Conservation (phyloP, 2,329 filamentous ascomycete genomes). For the Nemania diffusa region DNA sequence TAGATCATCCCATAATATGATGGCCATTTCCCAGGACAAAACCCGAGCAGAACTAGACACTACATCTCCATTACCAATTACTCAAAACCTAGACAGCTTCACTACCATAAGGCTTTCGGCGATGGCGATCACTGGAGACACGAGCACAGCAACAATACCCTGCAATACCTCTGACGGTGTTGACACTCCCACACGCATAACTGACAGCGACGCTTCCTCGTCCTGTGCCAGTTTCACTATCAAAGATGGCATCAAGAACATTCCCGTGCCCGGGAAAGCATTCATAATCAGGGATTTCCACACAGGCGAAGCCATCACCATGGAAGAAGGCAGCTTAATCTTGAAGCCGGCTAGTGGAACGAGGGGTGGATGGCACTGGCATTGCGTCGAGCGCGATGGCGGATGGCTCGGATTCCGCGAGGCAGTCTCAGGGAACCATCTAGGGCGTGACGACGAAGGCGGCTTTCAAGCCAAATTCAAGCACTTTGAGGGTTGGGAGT, state of each 20-base stretch:
- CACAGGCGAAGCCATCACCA: slow-evolving; percentile 10
- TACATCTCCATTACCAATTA: neutral
- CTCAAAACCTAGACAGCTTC: neutral
- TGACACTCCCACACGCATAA: neutral
- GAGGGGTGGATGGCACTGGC: neutral
- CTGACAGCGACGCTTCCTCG: neutral
- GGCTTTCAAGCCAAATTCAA: neutral
- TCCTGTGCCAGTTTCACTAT: neutral
- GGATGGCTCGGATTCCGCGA: slow-evolving; percentile 14
- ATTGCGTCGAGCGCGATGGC: slow-evolving; percentile 3
- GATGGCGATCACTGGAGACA: neutral
- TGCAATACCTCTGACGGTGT: neutral
- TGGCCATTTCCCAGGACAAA: too few species aligned
- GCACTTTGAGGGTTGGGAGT: neutral
- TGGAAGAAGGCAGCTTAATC: slow-evolving; percentile 10
- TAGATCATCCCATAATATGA: too few species aligned
- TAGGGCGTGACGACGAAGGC: neutral
- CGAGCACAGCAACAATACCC: neutral
- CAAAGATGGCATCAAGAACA: slow-evolving; percentile 6
- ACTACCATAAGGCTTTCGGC: neutral
- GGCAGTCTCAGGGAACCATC: slow-evolving; percentile 2
- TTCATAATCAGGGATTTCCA: slow-evolving; percentile 33
- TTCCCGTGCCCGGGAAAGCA: slow-evolving; percentile 13
- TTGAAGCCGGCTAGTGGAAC: slow-evolving; percentile 4
- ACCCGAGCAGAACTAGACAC: too few species aligned